Conservation (phyloP, 1,284 basidiomycete genomes). For the Cryptococcus depauperatus region DNA sequence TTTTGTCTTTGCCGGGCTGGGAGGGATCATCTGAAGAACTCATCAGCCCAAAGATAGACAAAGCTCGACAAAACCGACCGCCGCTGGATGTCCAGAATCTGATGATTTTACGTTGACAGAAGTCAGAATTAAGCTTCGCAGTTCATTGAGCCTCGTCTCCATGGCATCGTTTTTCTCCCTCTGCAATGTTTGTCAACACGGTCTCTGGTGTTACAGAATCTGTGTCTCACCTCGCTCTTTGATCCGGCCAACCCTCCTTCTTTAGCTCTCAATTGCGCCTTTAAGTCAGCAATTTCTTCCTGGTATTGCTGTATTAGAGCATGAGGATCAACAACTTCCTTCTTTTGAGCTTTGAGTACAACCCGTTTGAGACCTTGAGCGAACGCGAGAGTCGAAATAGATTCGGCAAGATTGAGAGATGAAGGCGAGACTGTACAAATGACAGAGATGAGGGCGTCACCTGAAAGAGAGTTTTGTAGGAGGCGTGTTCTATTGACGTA, state of each 20-base stretch:
- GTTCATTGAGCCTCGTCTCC: conserved; percentile 68
- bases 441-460: conserved; percentile 91
- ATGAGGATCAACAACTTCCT: conserved; percentile 86
- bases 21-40: conserved; percentile 53
- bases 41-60: background rate
- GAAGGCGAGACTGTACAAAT: conserved; percentile 92
- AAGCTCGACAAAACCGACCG: conserved; percentile 8
- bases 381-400: conserved; percentile 75
- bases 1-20: conserved; percentile 64
- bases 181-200: conserved; percentile 5
- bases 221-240: conserved; percentile 13
- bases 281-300: conserved; percentile 77
- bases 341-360: conserved; percentile 77
- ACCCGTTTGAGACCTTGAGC: conserved; percentile 52
- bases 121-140: conserved; percentile 78
- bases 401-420: conserved; percentile 59
- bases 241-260: conserved; percentile 55
- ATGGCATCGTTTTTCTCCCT: conserved; percentile 58
- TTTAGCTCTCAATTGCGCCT: conserved; percentile 40
- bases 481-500: conserved; percentile 59
- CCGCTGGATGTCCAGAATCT: conserved; percentile 3
- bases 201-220: background rate
- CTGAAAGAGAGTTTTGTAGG: conserved; percentile 86
- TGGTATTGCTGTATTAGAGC: conserved; percentile 79
- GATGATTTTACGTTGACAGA: conserved; percentile 65